Percentiles rank a stretch among this genome's conserved stretches.
These are phyloP conservation scores for Chlorella sorokiniana DNA, from an alignment of 139 green algal species.

Conservation along the genomic window DNA sequence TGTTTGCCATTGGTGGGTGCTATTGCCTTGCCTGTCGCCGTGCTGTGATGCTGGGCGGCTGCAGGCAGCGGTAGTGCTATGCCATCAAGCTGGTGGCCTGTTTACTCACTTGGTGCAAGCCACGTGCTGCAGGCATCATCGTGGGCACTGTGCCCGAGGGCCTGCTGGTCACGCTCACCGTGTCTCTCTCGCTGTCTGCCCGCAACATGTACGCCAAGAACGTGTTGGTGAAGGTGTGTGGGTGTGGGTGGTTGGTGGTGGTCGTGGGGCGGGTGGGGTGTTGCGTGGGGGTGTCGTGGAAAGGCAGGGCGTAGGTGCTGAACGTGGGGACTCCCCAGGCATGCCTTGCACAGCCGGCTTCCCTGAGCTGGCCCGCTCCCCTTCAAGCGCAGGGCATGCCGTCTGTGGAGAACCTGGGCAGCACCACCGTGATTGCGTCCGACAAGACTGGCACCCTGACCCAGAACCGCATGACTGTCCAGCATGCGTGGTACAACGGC, in stretches of 20 bases:
- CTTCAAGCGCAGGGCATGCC: slow-evolving; percentile 74
- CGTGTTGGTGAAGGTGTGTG: slow-evolving; percentile 62
- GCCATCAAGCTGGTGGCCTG: background rate
- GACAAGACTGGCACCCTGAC: slow-evolving; percentile 72
- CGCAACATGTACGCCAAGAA: slow-evolving; percentile 88
- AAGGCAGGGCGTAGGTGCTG: too few relatives aligned
- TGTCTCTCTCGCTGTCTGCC: slow-evolving; percentile 96
- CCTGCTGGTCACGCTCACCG: slow-evolving; percentile 96
- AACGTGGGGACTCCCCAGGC: too few relatives aligned
- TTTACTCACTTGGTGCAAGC: background rate
- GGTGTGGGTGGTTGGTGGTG: background rate
- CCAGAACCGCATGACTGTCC: slow-evolving; percentile 55
- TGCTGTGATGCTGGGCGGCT: background rate
- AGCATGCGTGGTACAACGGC: slow-evolving; percentile 45
- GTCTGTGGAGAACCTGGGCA: slow-evolving; percentile 95
- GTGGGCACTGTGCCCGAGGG: slow-evolving; percentile 98
- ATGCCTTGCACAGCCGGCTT: too few relatives aligned
- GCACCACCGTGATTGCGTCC: slow-evolving; percentile 57
- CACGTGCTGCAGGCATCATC: slow-evolving; percentile 48
- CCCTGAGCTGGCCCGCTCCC: background rate
- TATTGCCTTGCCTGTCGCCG: background rate
- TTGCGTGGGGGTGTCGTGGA: too few relatives aligned
- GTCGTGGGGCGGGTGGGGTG: too few relatives aligned
- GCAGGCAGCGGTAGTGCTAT: background rate
- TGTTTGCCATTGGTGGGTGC: slow-evolving; percentile 62